Evolutionary conservation across 225 moss, liverwort and hornwort species (phyloP).

Genomic region (Marchantia polymorpha): DNA sequence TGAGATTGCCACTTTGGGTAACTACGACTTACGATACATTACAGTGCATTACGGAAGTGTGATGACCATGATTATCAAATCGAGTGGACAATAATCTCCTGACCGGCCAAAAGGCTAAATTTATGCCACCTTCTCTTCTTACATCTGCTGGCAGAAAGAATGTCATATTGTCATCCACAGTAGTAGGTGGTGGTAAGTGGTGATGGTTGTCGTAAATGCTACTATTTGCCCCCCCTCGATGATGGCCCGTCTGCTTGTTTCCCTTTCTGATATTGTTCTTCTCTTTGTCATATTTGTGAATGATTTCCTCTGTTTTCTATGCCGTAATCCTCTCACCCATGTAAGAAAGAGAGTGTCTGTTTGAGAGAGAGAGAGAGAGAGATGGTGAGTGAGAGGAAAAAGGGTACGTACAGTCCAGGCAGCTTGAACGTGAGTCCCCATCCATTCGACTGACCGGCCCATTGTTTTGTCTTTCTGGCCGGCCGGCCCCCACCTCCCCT

Average conservation of each 20-base stretch:
- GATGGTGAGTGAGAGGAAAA: background rate
- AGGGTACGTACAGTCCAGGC: background rate
- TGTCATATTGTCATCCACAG: background rate
- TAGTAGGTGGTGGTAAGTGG: background rate
- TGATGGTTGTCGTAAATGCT: background rate
- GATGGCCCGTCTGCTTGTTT: background rate
- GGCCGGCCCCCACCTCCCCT: no score
- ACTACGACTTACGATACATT: background rate
- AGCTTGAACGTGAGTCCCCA: background rate
- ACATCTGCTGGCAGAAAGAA: background rate
- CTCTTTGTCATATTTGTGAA: no score
- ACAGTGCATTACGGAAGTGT: background rate
- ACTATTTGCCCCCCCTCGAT: background rate
- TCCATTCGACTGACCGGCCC: background rate
- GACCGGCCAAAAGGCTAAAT: background rate
- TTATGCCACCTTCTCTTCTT: background rate
- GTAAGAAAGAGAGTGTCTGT: background rate
- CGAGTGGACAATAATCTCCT: slow-evolving; percentile 8
- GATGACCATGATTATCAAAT: background rate
- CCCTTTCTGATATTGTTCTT: background rate
- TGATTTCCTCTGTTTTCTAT: no score
- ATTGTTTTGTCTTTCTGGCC: no score
- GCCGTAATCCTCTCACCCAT: background rate
- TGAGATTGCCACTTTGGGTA: background rate
- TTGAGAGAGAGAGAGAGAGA: no score